Percentiles rank a stretch among this genome's conserved stretches.
These are phyloP conservation scores for Linnemannia hyalina DNA, from an alignment of 192 early-diverging fungal genomes.

Conservation along the genomic window DNA sequence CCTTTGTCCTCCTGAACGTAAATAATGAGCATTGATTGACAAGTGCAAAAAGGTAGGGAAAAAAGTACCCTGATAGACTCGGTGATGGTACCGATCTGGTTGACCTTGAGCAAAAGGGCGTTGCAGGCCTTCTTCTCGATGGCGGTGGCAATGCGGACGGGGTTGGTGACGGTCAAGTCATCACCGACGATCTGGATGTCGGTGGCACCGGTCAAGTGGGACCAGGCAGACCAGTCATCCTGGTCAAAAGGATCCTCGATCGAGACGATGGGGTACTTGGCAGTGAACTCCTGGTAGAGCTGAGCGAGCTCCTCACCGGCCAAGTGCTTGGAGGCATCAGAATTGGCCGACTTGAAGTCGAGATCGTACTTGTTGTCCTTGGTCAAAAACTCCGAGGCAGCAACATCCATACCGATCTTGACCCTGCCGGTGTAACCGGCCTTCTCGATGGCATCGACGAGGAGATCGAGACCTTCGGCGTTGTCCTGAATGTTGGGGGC, in stretches of 20 bases:
- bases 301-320: constrained; percentile 83
- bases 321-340: constrained; percentile 79
- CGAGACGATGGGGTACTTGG: constrained; percentile 92
- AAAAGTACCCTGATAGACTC: constrained; percentile 82
- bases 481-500: constrained; percentile 99
- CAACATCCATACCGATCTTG: constrained; percentile 97
- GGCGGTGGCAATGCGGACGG: constrained; percentile 87
- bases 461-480: constrained; percentile 95
- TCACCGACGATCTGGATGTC: constrained; percentile 96
- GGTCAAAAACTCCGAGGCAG: constrained; percentile 96
- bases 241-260: constrained; percentile 99
- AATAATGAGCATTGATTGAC: neutral
- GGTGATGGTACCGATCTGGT: constrained; percentile 98
- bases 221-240: constrained; percentile 97
- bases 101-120: constrained; percentile 96
- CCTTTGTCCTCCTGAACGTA: neutral
- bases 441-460: constrained; percentile 89
- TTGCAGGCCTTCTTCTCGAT: constrained; percentile 96
- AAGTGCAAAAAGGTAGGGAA: neutral
- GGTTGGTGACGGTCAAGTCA: constrained; percentile 99
- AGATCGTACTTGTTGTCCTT: constrained; percentile 96
- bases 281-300: constrained; percentile 84
- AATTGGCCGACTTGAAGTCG: constrained; percentile 95
- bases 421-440: constrained; percentile 98
- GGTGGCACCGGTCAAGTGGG: constrained; percentile 72